Evolutionary conservation across 106 monocot genomes (phyloP).

Genomic region (Phalaenopsis aphrodite): DNA sequence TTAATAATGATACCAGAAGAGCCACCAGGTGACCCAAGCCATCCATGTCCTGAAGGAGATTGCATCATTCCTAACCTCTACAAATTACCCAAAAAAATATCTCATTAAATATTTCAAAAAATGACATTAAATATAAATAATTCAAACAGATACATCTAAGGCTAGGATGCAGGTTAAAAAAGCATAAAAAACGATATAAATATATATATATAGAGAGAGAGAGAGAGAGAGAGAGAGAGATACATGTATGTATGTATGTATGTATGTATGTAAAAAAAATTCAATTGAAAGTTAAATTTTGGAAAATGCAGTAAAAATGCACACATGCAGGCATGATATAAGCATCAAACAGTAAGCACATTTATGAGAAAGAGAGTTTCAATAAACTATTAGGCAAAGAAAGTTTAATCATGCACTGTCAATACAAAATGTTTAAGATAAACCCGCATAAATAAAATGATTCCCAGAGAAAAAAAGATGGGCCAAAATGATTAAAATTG

Average conservation of each 20-base stretch:
- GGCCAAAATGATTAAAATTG: background rate
- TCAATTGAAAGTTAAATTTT: background rate
- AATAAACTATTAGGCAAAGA: background rate
- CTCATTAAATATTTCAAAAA: background rate
- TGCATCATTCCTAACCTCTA: constrained; percentile 57
- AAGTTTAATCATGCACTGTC: background rate
- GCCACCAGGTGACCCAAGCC: constrained; percentile 75
- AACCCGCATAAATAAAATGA: background rate
- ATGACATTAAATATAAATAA: constrained; percentile 4
- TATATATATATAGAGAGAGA: no score
- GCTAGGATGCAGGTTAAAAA: background rate
- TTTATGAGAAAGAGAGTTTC: background rate
- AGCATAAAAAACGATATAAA: background rate
- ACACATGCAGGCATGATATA: background rate
- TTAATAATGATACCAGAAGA: constrained; percentile 73
- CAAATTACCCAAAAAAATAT: constrained; percentile 4
- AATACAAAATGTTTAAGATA: background rate
- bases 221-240: no score
- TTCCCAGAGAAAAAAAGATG: background rate
- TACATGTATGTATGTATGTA: no score
- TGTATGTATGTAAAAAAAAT: background rate
- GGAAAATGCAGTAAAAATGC: background rate
- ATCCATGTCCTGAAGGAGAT: constrained; percentile 54
- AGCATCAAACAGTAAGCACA: background rate
- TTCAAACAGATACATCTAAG: background rate